Conservation (phyloP, 2,329 filamentous ascomycete species). For the Paecilomyces dactylethromorphus region DNA sequence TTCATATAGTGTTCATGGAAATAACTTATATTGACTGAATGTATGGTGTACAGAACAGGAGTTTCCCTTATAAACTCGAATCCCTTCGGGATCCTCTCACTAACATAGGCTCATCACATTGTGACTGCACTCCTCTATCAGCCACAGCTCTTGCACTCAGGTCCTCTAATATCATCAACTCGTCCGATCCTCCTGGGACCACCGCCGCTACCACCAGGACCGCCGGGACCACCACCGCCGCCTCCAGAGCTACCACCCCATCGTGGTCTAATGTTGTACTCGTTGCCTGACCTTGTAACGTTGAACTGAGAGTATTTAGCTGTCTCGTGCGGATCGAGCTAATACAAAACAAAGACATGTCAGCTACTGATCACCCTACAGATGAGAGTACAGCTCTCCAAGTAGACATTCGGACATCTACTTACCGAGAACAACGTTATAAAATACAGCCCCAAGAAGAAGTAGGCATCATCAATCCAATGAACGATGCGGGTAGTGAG, state of each 20-base stretch:
- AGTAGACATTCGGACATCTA: not conserved
- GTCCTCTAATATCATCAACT: constrained; percentile 42
- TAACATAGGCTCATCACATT: not conserved
- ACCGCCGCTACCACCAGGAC: constrained; percentile 22
- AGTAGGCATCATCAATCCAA: constrained; percentile 36
- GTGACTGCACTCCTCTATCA: constrained; percentile 13
- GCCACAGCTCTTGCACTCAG: constrained; percentile 42
- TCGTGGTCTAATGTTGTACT: constrained; percentile 15
- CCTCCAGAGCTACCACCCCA: constrained; percentile 23
- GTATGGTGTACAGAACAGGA: not conserved
- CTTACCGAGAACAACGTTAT: constrained; percentile 43
- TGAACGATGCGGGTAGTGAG: constrained; percentile 36
- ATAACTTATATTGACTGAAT: not conserved
- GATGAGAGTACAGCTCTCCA: not conserved
- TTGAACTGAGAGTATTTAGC: constrained; percentile 43
- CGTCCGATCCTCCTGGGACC: constrained; percentile 34
- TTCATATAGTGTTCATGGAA: not conserved
- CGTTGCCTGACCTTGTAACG: constrained; percentile 22
- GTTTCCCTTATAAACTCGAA: not conserved
- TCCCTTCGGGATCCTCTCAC: not conserved
- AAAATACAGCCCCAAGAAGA: constrained; percentile 44
- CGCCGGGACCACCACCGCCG: constrained; percentile 15
- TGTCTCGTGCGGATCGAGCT: constrained; percentile 42
- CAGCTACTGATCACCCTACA: not conserved
- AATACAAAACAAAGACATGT: not conserved